Evolutionary conservation across 305 asterid species (phyloP).

Genomic region (Solanum aculeatissimum): DNA sequence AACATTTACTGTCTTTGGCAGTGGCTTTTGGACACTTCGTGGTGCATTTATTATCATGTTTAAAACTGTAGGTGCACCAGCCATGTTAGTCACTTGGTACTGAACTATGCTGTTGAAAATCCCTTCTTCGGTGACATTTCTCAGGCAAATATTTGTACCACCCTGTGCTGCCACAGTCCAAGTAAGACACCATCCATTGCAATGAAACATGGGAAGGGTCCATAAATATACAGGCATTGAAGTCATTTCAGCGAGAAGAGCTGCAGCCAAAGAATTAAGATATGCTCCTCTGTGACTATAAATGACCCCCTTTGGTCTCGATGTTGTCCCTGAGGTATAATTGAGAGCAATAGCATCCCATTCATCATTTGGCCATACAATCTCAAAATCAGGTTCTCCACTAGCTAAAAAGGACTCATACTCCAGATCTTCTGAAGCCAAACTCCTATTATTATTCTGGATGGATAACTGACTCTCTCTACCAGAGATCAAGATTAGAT

Average conservation of each 20-base stretch:
- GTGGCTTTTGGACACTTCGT: not conserved
- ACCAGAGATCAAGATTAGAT: not conserved
- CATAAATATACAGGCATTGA: slow-evolving; percentile 8
- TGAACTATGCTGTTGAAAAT: not conserved
- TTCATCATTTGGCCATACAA: slow-evolving; percentile 10
- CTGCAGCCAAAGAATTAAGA: slow-evolving; percentile 5
- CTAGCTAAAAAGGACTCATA: slow-evolving; percentile 2
- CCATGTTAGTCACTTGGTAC: slow-evolving; percentile 5
- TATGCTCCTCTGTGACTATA: slow-evolving; percentile 12
- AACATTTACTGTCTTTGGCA: not conserved
- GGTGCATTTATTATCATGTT: slow-evolving; percentile 7
- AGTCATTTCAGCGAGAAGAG: slow-evolving; percentile 1
- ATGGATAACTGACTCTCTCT: not conserved
- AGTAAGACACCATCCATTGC: slow-evolving; percentile 11
- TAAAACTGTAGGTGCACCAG: slow-evolving; percentile 12
- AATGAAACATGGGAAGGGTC: slow-evolving; percentile 13
- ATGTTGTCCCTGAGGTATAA: slow-evolving; percentile 16
- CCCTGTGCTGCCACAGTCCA: slow-evolving; percentile 10
- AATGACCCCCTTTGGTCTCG: slow-evolving; percentile 10
- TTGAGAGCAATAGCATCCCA: slow-evolving; percentile 7
- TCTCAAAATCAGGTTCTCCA: slow-evolving; percentile 1
- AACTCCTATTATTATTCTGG: not conserved
- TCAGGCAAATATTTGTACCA: slow-evolving; percentile 7
- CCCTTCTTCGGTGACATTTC: not conserved
- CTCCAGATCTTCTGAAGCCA: not conserved